A percentile compares a stretch with the other conserved stretches of the same genome.
Conservation (phyloP, 768 basidiomycete species). For the Hemileccinum impolitum region DNA sequence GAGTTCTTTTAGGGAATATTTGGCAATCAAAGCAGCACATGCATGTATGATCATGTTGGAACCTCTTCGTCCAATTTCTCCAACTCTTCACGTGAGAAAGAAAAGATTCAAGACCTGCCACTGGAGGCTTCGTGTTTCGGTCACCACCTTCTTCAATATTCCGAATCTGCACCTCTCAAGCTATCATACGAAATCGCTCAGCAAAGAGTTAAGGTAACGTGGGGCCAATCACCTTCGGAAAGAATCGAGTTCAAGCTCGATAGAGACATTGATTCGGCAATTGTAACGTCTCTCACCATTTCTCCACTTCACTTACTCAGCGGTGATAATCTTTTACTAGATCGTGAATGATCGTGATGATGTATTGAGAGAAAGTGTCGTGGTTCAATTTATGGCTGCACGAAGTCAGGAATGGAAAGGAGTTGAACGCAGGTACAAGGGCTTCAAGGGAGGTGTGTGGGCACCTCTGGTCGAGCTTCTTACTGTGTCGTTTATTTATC, state of each 20-base stretch:
- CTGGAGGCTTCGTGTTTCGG: constrained; percentile 30
- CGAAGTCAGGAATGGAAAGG: constrained; percentile 4
- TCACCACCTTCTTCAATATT: constrained; percentile 13
- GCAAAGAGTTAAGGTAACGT: constrained; percentile 10
- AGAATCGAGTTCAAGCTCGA: constrained; percentile 16
- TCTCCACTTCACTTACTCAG: neutral
- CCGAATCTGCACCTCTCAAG: constrained; percentile 7
- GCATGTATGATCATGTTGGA: constrained; percentile 16
- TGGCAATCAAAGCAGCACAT: neutral
- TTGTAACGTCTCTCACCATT: constrained; percentile 10
- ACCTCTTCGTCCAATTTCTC: constrained; percentile 29
- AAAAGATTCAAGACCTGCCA: constrained; percentile 12
- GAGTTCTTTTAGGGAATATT: constrained; percentile 3
- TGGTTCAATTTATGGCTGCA: constrained; percentile 20
- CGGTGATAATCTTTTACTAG: constrained; percentile 8
- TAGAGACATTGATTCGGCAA: constrained; percentile 9
- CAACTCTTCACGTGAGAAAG: constrained; percentile 15
- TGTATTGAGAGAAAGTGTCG: constrained; percentile 14
- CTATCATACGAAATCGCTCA: constrained; percentile 11
- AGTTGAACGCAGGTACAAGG: constrained; percentile 10
- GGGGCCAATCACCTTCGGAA: constrained; percentile 10
- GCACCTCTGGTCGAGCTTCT: neutral
- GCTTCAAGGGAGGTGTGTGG: constrained; percentile 27
- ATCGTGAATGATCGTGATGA: constrained; percentile 17
- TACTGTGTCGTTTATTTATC: neutral